phyloP scores from a whole-genome alignment of 768 basidiomycete genomes.

The Serendipita sp. region DNA sequence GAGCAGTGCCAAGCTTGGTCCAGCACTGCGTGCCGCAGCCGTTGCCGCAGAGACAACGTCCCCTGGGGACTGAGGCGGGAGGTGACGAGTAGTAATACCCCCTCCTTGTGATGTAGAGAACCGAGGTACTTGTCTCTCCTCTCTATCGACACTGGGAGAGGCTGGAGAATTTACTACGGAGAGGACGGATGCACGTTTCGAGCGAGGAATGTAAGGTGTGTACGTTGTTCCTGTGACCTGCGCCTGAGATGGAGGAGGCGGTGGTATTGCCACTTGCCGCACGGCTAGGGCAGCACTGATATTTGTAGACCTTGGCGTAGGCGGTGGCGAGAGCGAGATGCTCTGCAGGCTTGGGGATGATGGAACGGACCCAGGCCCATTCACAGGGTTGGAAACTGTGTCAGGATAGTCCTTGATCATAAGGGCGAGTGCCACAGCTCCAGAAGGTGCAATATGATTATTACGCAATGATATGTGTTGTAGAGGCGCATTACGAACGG shows the following conservation, averaged over 20 bases:
- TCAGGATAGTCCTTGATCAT: conserved; percentile 97
- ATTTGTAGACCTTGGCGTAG: conserved; percentile 26
- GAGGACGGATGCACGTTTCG: conserved; percentile 27
- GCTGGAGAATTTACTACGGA: conserved; percentile 11
- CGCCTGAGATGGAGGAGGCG: not conserved
- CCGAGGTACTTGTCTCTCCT: conserved; percentile 32
- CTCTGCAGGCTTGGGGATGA: conserved; percentile 20
- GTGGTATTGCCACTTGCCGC: conserved; percentile 28
- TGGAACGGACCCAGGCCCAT: conserved; percentile 13
- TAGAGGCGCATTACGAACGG: conserved; percentile 67
- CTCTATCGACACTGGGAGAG: conserved; percentile 12
- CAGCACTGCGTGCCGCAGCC: conserved; percentile 13
- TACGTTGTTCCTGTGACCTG: conserved; percentile 40
- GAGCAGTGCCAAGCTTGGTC: conserved; percentile 61
- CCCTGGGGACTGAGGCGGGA: conserved; percentile 9
- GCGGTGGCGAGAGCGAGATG: conserved; percentile 16
- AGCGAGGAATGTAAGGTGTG: conserved; percentile 65
- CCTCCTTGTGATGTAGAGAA: conserved; percentile 44
- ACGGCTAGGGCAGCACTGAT: conserved; percentile 36
- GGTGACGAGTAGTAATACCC: conserved; percentile 34
- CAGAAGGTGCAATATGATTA: conserved; percentile 70
- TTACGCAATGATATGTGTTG: conserved; percentile 81
- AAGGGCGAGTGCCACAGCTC: conserved; percentile 81
- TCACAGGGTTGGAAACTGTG: conserved; percentile 28
- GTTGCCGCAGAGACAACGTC: conserved; percentile 2